Base-by-base conservation (phyloP, 192 early-diverging fungal species). In the Borealophlyctis nickersoniae region DNA sequence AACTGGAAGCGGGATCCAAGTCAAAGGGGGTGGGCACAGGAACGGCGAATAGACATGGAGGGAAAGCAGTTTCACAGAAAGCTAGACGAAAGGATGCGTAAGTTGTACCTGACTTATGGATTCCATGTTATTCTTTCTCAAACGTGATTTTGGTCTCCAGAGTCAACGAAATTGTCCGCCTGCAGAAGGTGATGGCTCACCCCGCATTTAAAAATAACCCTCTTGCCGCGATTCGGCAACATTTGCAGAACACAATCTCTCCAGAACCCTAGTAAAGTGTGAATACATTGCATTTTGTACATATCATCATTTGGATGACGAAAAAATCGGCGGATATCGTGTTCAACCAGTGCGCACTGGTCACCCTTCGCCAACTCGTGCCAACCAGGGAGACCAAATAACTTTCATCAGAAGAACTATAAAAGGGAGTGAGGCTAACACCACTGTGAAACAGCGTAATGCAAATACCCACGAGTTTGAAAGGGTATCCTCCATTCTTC, bases 401-500 rank as follows among this genome's bases (percentile, higher is more conserved):
- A n/a, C n/a, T n/a, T n/a, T n/a, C n/a, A n/a, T n/a, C n/a, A n/a
- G n/a, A n/a, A n/a, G n/a, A n/a, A n/a, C n/a, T n/a, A n/a, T n/a
- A n/a, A n/a, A n/a, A n/a, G n/a, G n/a, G n/a, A n/a, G n/a, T n/a
- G n/a, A n/a, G n/a, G n/a, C n/a, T n/a, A n/a, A n/a, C n/a, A n/a
- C n/a, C n/a, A n/a, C n/a, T n/a, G n/a, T n/a, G n/a, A n/a, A n/a
- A n/a, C n/a, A n/a, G n/a, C n/a, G n/a, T n/a, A n/a, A n/a, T n/a
- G n/a, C 56, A 9, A 9, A 24, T 4, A 53, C 60, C 35, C 56
- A 76, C 65, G 58, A 77, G 36, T 30, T 66, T 61, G 69, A 81
- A 91, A 0, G 91, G 91, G 75, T 92, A 92, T 14, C 65, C 72
- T 16, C 82, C 81, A 60, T 87, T 87, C 77, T 92, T 92, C 56